Evolutionary conservation across 345 rosid genomes (phyloP), one percentile per base, ranked within the genome.

Genomic region (Bruguiera parviflora): DNA sequence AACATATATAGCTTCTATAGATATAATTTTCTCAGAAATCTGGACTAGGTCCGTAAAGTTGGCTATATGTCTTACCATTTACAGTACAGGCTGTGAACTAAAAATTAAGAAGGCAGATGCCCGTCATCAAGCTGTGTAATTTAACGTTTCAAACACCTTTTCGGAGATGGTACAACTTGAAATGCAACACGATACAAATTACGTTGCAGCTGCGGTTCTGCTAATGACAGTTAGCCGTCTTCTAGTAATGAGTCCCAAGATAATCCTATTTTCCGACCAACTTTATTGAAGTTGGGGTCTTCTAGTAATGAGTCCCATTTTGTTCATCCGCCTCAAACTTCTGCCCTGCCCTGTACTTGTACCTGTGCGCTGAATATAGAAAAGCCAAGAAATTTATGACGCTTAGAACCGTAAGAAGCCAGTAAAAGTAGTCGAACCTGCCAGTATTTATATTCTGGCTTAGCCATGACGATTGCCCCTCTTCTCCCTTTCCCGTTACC

Each of bases 361-460:
- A 90, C 72, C 70, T 62, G 28, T 57, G 71, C 11, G 97, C 98
- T 27, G 78, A 81, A 82, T 83, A 89, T 49, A 90, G 77, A 78
- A 90, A 93, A 15, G 64, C 76, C 60, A 78, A 75, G 80, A 89
- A 93, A 60, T 93, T 93, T 71, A 93, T 75, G 43, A 79, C 69
- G 72, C 96, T 82, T 24, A 93, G 69, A 75, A 83, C 74, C 5
- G 88, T 56, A 31, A 93, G 90, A 78, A 90, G 71, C 96, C 97
- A 86, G 79, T 90, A 93, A 60, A 90, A 83, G 68, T 84, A 84
- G 67, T 93, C 96, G 18, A 93, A 93, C 78, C 81, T 85, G 2
- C 96, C 98, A 0, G 85, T 83, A 67, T 93, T 93, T 71, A 93
- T 83, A 63, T 93, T 93, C 84, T 87, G 93, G 13, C 93, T 88